Evolutionary conservation across 2,329 filamentous ascomycete genomes (phyloP).

Genomic region (Ilyonectria robusta): DNA sequence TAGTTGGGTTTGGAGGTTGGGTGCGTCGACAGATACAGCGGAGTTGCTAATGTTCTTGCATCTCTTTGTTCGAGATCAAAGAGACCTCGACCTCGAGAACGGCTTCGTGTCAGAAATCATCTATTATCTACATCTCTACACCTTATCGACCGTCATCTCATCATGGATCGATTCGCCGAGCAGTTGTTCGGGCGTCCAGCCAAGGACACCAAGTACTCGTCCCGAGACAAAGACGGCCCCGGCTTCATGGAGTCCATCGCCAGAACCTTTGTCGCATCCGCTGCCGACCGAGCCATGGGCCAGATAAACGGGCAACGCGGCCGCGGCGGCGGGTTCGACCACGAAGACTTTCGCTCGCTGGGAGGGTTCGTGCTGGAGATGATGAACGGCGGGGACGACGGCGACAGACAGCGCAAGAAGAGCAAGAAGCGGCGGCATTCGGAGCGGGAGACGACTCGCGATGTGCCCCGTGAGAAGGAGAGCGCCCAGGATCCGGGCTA

Average conservation of each 20-base stretch:
- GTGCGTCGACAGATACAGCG: not conserved
- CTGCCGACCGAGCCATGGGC: constrained; percentile 42
- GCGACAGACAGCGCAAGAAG: constrained; percentile 27
- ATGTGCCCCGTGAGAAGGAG: constrained; percentile 1
- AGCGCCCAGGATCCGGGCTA: constrained; percentile 31
- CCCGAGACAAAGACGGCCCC: constrained; percentile 29
- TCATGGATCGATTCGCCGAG: constrained; percentile 45
- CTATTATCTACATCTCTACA: not conserved
- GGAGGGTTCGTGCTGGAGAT: constrained; percentile 45
- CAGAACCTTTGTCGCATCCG: constrained; percentile 43
- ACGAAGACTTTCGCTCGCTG: constrained; percentile 42
- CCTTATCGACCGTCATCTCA: not conserved
- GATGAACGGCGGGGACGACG: constrained; percentile 33
- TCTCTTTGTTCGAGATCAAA: not conserved
- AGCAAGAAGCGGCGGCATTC: constrained; percentile 37
- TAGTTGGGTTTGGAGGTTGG: not conserved
- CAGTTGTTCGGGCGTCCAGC: constrained; percentile 41
- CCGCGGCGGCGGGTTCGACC: constrained; percentile 27
- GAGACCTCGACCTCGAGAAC: not conserved
- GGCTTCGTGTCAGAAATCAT: no score
- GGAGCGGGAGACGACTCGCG: constrained; percentile 29
- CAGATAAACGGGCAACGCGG: constrained; percentile 16
- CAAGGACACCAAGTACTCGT: constrained; percentile 15
- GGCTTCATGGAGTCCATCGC: constrained; percentile 45
- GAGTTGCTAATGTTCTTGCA: not conserved